Evolutionary conservation across 2,329 filamentous ascomycete species (phyloP).

Genomic region (Beauveria brongniartii): DNA sequence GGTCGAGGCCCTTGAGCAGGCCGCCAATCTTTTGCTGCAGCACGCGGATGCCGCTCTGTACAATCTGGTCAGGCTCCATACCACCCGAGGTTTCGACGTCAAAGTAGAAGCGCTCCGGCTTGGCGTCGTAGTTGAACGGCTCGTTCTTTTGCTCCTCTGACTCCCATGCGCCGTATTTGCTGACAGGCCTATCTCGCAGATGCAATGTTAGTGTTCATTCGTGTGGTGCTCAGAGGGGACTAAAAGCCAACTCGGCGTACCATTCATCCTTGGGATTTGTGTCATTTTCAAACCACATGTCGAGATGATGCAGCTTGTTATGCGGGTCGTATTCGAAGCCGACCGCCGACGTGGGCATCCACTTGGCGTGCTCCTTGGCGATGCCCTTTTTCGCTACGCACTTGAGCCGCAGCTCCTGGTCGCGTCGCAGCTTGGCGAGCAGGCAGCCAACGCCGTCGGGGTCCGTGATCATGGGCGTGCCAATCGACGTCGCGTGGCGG

Average conservation of each 20-base stretch:
- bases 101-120: conserved; percentile 80
- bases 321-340: conserved; percentile 98
- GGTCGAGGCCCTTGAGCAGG: conserved; percentile 55
- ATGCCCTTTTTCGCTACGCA: conserved; percentile 98
- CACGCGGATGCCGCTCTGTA: conserved; percentile 80
- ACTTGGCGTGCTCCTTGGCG: conserved; percentile 97
- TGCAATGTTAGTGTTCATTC: too few species aligned
- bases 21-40: conserved; percentile 84
- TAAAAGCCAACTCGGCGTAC: conserved; percentile 35
- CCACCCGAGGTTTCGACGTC: conserved; percentile 86
- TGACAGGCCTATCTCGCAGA: conserved; percentile 57
- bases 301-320: conserved; percentile 87
- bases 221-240: too few species aligned
- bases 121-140: conserved; percentile 83
- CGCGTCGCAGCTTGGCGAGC: conserved; percentile 82
- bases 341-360: conserved; percentile 85
- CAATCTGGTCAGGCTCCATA: conserved; percentile 81
- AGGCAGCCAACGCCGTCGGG: conserved; percentile 72
- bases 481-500: conserved; percentile 66
- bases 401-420: conserved; percentile 81
- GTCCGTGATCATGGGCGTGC: conserved; percentile 76
- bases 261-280: conserved; percentile 74
- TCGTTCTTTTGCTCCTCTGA: conserved; percentile 69
- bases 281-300: conserved; percentile 81
- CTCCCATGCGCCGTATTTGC: conserved; percentile 73